Evolutionary conservation across 2,329 filamentous ascomycete genomes (phyloP), one percentile per base, ranked within the genome.

Genomic region (Fusarium sp.): DNA sequence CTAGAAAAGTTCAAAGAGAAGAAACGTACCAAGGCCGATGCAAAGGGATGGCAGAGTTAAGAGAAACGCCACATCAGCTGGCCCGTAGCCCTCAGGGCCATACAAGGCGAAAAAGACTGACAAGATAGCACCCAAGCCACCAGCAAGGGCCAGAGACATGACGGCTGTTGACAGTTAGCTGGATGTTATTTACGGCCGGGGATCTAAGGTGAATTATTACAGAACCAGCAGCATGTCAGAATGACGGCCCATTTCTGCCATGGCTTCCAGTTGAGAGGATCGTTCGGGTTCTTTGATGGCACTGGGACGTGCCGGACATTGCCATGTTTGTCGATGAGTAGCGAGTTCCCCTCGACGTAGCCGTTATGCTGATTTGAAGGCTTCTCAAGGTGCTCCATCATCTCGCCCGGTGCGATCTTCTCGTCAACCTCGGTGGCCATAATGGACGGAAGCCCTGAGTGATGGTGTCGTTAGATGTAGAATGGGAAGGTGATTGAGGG

Each of bases 141-240:
- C 50, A 18, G 55, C 44, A 34, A 58, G 23, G 18, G 55, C 37
- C 31, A 58, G 55, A 5, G 44, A 44, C 55, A 58, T 58, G 31
- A 58, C 47, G 23, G 55, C 18, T 23, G 18, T 23, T 23, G 18
- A 23, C 18, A 23, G 18, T 23, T 23, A 23, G 18, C 18, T 23
- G 18, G 18, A 23, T 23, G 4, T 23, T 23, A 23, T 23, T 23
- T 23, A 23, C 18, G 18, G 18, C 18, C 18, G 18, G 18, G 18
- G 18, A 23, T 23, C 3, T 23, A 23, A 23, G 18, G 18, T 23
- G 4, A 23, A 23, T 23, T 23, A 23, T 23, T 23, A 23, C 18
- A 58, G 44, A 58, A 58, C 55, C 55, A 58, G n/a, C 44, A 58
- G 37, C 55, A 58, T 23, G 44, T 50, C 9, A 58, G 50, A 11